Base-by-base conservation (phyloP, 192 early-diverging fungal genomes). In the Linderina pennispora region DNA sequence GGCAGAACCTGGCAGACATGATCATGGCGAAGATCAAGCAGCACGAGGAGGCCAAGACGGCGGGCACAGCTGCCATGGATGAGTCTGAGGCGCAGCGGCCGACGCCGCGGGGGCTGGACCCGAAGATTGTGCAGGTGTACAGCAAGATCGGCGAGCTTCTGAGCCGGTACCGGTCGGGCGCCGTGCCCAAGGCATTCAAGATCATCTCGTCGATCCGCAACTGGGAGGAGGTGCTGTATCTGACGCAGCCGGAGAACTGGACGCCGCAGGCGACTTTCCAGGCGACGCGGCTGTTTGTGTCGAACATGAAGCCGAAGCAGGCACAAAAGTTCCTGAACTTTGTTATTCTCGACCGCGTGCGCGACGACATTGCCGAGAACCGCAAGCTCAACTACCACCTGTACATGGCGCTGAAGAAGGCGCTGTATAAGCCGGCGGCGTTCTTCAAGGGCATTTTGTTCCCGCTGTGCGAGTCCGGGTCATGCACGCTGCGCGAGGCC, bases 371-470 rank as follows among this genome's bases (percentile, higher is more conserved):
- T 77, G 79, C 76, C n/a, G 91, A 91, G 36, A 96, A 86, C 62
- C 95, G 95, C 58, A 99, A 95, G 69, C 78, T 99, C 48, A 94
- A 97, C 74, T 96, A 93, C 58, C 96, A 98, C 50, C 68, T 94
- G 42, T 98, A 94, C 65, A 87, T 98, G 82, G 77, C 96, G 7
- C 73, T 98, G 40, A 98, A 97, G 55, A 98, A 98, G 78, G 79
- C 86, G 3, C 76, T 97, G 23, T 98, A 96, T 74, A 98, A 97
- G 76, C 92, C 92, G 20, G 86, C 87, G 5, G 91, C 92, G 17
- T 97, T 97, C 57, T 98, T 96, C 80, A 98, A 97, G 77, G 94
- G 96, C 43, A 81, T 98, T 25, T 48, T 97, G 44, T 83, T 98
- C 53, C 96, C 96, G 4, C 73, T 98, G n/a, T 96, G 91, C 62